Evolutionary conservation across 495 filamentous ascomycete genomes (phyloP), one percentile per base, ranked within the genome.

Genomic region (Trichoderma asperelloides): DNA sequence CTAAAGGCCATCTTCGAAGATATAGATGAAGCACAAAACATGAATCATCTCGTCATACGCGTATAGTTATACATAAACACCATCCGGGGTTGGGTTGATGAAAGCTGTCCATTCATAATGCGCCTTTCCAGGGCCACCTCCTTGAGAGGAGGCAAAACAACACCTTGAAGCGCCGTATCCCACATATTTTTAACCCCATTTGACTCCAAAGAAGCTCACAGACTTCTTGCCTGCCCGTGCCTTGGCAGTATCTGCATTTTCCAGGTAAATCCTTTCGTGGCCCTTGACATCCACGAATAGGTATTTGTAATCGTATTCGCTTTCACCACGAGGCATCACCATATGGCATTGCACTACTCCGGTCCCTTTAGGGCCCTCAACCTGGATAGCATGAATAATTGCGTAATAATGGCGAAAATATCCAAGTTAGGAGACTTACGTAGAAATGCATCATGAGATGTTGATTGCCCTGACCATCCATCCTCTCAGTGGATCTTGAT

Each of bases 391-490:
- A 43, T 64, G 5, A 64, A 13, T 43, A 64, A 2, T 18, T 39
- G 25, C 25, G 23, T 66, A 21, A 7, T 37, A 51, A 57, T n/a
- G 21, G 47, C 57, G 0, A 12, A 65, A 15, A 43, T n/a, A 13
- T 18, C 16, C n/a, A 45, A 69, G 21, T 21, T 3, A 23, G 16
- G 28, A 63, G 43, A 74, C 79, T 67, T 79, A 93, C 91, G 75
- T 96, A 88, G 75, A 98, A 98, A 64, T 91, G 89, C 83, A 98
- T 91, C 60, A 82, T 80, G 69, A 97, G 71, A 78, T 97, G 92
- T 70, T 97, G 90, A 57, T 84, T 87, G 3, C 93, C 95, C 68
- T 84, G 77, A 6, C 80, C 76, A 74, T 97, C 94, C 68, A 84
- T 93, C 67, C 84, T 84, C 1, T 82, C 72, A 0, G 80, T 87